Percentiles rank a stretch among this genome's conserved stretches.
phyloP scores from a whole-genome alignment of 345 rosid genomes.

The Excoecaria cochinchinensis region DNA sequence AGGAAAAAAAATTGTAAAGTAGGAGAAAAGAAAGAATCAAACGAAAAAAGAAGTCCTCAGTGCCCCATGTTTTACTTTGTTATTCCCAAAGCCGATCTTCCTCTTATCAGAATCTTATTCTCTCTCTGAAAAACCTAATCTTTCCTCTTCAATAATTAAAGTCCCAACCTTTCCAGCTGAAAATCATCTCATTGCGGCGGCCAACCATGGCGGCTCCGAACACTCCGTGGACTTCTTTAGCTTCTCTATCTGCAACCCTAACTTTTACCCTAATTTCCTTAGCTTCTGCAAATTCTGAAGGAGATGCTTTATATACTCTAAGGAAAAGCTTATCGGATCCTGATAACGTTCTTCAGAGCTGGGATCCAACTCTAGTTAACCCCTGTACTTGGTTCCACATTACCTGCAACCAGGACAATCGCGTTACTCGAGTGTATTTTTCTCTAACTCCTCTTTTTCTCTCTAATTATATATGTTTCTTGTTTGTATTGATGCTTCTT shows the following conservation, averaged over 20 bases:
- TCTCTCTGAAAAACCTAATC: not conserved
- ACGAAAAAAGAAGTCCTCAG: not conserved
- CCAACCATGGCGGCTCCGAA: constrained; percentile 48
- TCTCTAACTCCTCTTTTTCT: no score
- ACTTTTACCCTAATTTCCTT: constrained; percentile 14
- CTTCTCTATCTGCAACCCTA: constrained; percentile 28
- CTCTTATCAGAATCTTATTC: not conserved
- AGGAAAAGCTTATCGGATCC: constrained; percentile 74
- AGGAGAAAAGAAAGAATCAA: not conserved
- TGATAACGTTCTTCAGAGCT: constrained; percentile 87
- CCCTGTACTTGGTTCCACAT: constrained; percentile 99
- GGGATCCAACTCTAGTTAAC: constrained; percentile 97
- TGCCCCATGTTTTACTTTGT: constrained; percentile 33
- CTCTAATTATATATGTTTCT: not conserved
- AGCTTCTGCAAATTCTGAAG: constrained; percentile 71
- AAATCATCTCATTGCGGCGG: not conserved
- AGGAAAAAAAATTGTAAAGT: not conserved
- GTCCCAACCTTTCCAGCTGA: not conserved
- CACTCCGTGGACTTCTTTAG: constrained; percentile 36
- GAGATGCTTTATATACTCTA: constrained; percentile 79
- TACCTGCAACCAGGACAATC: constrained; percentile 85
- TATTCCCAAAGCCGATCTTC: constrained; percentile 56
- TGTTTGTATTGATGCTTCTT: not conserved
- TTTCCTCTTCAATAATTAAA: constrained; percentile 9
- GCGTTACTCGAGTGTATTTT: constrained; percentile 82